Base-by-base conservation (phyloP, 108 stramenopile species). In the Mediolabrus comicus region DNA sequence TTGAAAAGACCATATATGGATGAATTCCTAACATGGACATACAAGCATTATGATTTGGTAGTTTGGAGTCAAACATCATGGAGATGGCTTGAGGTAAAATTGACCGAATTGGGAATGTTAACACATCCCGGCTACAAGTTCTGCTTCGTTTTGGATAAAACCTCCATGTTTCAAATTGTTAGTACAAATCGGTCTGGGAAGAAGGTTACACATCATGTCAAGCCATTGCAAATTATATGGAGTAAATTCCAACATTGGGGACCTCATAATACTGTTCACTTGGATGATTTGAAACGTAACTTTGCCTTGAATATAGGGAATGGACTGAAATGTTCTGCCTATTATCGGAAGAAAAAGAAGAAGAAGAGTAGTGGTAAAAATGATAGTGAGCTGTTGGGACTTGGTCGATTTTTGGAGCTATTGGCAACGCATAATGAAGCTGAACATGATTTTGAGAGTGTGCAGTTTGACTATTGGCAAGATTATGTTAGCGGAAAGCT, bases 211-310 rank as follows among this genome's bases (percentile, higher is more conserved):
- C 93, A 95, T 79, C 80, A 93, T 60, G 97, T 98, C 28, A 98
- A 98, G 59, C 97, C 98, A 3, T 69, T 98, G 41, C 95, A 97
- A 72, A 86, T 98, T n/a, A 98, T 98, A 43, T 98, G 98, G 98
- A 64, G 72, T 49, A 98, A 98, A 69, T 92, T 96, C 68, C 84
- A 93, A 14, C 73, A 72, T 25, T 98, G 94, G 94, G 76, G 79
- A 16, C 65, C 78, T 11, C 81, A 87, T 63, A 97, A 96, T 72
- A 96, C 96, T 7, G 87, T 96, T 0, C 98, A 98, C 76, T 60
- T 98, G 3, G 98, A 98, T 74, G 98, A 98, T 67, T 78, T 98
- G 31, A 65, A 83, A 3, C 72, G 97, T 3, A 98, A 98, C 62
- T 98, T 98, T 73, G 98, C 97, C 0, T 78, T 98, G 63, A 98